Base-by-base conservation (phyloP, 2,329 filamentous ascomycete genomes). In the Boeremia lycopersici region DNA sequence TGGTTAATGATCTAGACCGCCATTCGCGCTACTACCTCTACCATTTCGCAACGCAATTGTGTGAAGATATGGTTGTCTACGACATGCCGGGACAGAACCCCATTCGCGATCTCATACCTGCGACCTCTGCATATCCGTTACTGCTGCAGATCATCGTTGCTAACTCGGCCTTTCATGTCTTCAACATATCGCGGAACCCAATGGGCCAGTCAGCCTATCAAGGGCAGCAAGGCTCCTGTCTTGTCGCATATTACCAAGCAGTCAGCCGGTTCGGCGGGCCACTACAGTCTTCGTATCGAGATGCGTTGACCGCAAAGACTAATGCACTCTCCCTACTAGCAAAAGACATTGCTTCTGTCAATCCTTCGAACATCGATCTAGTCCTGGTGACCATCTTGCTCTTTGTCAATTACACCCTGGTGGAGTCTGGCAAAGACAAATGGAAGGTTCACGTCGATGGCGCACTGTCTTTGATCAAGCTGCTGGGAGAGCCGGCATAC, bases 361-460 rank as follows among this genome's bases (percentile, higher is more conserved):
- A 69, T 26, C 48, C 61, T 7, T 56, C 60, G 0, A 74, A 74
- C 41, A 68, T 74, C 34, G 78, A 81, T 39, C 67, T 81, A 15
- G 71, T 77, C 28, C 55, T 82, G 42, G 78, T 77, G 13, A 75
- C 78, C 0, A 79, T 82, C 25, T 70, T 82, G 17, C 70, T 82
- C 5, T 77, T 82, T 52, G 77, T 81, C 51, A 76, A 81, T 17
- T 76, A 81, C 54, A 80, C 81, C 49, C 69, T 81, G 5, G 74
- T 82, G 5, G 79, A 81, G 56, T 82, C 80, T 0, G 81, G 81
- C 12, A 76, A 74, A 43, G 79, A 79, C 10, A 76, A 79, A 30
- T 83, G 81, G 80, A 81, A 76, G 59, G 76, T 79, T 30, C 81
- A 83, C 54, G 74, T 82, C 43, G 78, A 80, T 54, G 81, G 81